Evolutionary conservation across 2,329 filamentous ascomycete species (phyloP).

Genomic region (Colletotrichum kahawae): DNA sequence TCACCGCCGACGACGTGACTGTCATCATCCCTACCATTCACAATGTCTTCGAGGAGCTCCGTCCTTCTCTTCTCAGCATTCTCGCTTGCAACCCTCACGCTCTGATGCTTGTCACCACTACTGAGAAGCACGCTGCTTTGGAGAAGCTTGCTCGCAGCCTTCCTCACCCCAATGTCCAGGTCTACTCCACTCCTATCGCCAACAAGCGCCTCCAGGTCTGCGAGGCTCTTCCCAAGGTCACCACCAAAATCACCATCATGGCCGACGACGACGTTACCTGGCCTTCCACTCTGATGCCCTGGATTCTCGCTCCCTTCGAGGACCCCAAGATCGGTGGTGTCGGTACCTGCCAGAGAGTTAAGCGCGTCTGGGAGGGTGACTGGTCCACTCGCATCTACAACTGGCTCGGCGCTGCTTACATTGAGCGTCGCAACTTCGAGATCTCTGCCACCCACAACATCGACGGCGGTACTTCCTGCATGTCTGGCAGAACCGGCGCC

Average conservation of each 20-base stretch:
- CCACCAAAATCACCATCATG: constrained; percentile 85
- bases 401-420: constrained; percentile 89
- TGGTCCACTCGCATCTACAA: constrained; percentile 75
- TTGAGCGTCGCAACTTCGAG: constrained; percentile 94
- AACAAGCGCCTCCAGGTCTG: constrained; percentile 97
- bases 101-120: constrained; percentile 86
- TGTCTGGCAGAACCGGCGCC: constrained; percentile 91
- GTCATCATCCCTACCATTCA: constrained; percentile 94
- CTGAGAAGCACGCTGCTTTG: constrained; percentile 75
- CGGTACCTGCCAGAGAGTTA: constrained; percentile 87
- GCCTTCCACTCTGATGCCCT: constrained; percentile 83
- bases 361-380: constrained; percentile 67
- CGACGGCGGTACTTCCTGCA: constrained; percentile 94
- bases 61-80: constrained; percentile 80
- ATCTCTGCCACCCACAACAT: constrained; percentile 95
- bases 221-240: constrained; percentile 84
- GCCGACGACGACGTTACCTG: constrained; percentile 96
- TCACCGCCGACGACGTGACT: constrained; percentile 84
- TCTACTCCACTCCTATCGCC: constrained; percentile 81
- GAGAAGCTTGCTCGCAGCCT: constrained; percentile 69
- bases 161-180: constrained; percentile 66
- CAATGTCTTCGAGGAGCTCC: constrained; percentile 82
- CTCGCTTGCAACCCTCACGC: constrained; percentile 72
- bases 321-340: constrained; percentile 84
- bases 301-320: constrained; percentile 94